Evolutionary conservation across 345 rosid genomes (phyloP).

Genomic region (Salix brachista): DNA sequence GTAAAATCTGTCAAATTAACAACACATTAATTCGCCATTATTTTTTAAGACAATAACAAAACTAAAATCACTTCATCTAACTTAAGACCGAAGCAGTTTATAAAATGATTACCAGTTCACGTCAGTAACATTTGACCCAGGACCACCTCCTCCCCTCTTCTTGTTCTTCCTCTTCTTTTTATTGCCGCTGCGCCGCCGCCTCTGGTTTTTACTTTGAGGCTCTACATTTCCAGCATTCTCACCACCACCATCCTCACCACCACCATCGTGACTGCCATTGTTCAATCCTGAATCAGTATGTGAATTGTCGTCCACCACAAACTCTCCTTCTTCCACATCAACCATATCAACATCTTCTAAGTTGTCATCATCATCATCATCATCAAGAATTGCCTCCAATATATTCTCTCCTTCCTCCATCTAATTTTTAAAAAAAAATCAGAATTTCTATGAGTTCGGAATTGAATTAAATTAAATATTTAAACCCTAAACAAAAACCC

Average conservation of each 20-base stretch:
- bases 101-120: constrained; percentile 47
- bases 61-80: background rate
- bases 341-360: constrained; percentile 70
- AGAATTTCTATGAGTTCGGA: background rate
- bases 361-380: constrained; percentile 41
- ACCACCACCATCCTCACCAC: constrained; percentile 1
- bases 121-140: constrained; percentile 40
- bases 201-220: constrained; percentile 30
- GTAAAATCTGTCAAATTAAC: background rate
- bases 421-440: background rate
- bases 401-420: constrained; percentile 68
- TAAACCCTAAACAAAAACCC: background rate
- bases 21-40: background rate
- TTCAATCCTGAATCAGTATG: constrained; percentile 15
- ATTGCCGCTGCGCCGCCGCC: constrained; percentile 37
- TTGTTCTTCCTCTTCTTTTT: constrained; percentile 53
- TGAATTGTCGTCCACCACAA: constrained; percentile 32
- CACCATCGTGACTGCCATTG: background rate
- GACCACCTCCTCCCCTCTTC: constrained; percentile 25
- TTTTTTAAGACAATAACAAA: too few species aligned
- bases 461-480: background rate
- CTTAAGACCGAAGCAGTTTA: background rate
- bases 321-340: constrained; percentile 86
- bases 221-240: constrained; percentile 25
- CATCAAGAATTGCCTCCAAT: constrained; percentile 49